Conservation (phyloP, 202 grass and related monocot species). For the Eragrostis tef region DNA sequence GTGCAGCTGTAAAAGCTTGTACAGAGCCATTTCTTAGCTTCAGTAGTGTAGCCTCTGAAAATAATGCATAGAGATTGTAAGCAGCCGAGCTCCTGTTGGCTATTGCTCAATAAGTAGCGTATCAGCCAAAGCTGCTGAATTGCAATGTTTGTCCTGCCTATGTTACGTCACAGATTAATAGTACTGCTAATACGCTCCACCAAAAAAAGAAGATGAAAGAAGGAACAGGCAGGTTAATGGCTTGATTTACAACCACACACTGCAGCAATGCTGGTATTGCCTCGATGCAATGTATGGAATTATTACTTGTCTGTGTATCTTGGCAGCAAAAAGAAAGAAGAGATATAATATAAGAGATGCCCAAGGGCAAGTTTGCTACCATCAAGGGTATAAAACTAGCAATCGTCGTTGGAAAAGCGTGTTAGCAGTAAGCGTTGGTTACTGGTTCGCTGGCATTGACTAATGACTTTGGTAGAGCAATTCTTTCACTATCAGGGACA, state of each 20-base stretch:
- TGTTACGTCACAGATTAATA: neutral
- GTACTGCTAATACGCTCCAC: neutral
- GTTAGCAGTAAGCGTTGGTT: neutral
- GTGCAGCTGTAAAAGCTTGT: neutral
- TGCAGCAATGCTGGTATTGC: neutral
- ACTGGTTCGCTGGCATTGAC: neutral
- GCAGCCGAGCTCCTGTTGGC: neutral
- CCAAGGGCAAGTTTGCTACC: conserved; percentile 1
- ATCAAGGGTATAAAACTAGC: neutral
- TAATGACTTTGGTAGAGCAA: neutral
- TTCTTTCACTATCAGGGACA: neutral
- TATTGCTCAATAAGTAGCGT: no score
- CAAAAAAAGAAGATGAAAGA: neutral
- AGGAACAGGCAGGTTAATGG: neutral
- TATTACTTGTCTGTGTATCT: neutral
- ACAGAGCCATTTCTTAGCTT: neutral
- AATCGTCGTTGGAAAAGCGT: neutral
- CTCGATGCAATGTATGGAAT: neutral
- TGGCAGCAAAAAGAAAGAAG: neutral
- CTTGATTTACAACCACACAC: neutral
- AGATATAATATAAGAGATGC: neutral
- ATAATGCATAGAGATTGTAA: neutral
- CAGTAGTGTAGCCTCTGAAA: neutral
- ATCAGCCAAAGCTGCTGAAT: neutral
- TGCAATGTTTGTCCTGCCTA: neutral